Base-by-base conservation (phyloP, 2,329 filamentous ascomycete genomes). In the Clarireedia sp. region DNA sequence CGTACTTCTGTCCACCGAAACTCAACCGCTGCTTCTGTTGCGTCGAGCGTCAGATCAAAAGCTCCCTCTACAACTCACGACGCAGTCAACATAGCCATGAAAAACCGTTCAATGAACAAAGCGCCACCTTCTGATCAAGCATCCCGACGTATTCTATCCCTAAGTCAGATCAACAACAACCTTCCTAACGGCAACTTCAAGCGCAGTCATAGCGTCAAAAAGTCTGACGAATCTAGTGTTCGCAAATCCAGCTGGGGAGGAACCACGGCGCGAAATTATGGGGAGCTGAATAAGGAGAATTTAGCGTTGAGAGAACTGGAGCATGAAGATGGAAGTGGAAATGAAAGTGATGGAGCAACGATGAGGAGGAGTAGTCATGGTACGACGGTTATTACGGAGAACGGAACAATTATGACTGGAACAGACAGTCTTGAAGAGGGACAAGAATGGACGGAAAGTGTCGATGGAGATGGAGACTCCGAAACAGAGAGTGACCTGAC, bases 121-220 rank as follows among this genome's bases (percentile, higher is more conserved):
- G 60, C 64, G 3, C 66, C 66, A 2, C 59, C 62, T 45, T 65
- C 81, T 2, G 75, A 72, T 17, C 72, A 78, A 48, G 73, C 75
- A 17, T 79, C 83, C 68, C 81, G 92, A 41, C 84, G 94, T 48
- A 96, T 97, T 65, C 80, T 95, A 57, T 96, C 90, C 50, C 81
- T 97, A 37, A 95, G 87, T 68, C 89, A 96, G 71, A 95, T 97
- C 63, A 89, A 83, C 53, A 85, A 86, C 68, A 92, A 94, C 66
- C 76, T 81, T 36, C 68, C 55, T 65, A 74, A 72, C 7, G 78
- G 81, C 19, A 82, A 81, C 47, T 76, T 95, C 61, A 86, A 86
- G 73, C 80, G 88, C 58, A 91, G 86, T 69, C 86, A 91, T 68
- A 90, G 87, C 56, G 86, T 90, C 62, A 85, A 87, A 64, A 82